Evolutionary conservation across 495 filamentous ascomycete genomes (phyloP), one percentile per base, ranked within the genome.

Genomic region (Clohesyomyces aquaticus): DNA sequence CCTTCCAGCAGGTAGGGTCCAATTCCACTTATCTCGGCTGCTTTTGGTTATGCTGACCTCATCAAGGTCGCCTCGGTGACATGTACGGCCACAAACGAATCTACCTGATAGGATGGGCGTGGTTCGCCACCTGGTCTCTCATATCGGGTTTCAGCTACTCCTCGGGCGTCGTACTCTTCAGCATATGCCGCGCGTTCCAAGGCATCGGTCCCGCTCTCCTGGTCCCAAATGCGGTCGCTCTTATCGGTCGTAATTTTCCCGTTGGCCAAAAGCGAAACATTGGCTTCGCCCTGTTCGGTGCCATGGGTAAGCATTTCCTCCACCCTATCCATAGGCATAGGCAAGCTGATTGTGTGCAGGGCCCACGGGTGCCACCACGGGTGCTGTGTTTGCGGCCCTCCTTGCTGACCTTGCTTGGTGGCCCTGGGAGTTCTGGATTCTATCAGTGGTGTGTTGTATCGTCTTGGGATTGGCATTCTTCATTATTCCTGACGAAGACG

Each of bases 141-240:
- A 64, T 71, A 10, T n/a, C 68, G 19, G 71, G 71, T 21, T 68
- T 73, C 46, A 68, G 68, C 27, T 74, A 77, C 22, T 76, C 70
- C 45, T 74, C 72, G 65, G 68, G 74, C 32, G 41, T 74, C 26
- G 66, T 73, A 19, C 66, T 86, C n/a, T 84, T 82, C 68, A 74
- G 80, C 35, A 71, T 77, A 22, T 78, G 79, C 46, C 78, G 82
- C 59, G 66, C 66, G n/a, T 65, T 69, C 32, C 66, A 69, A 55
- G 66, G 66, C 12, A 69, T 69, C 22, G 62, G 62, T 65, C 78
- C 81, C 3, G 81, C 82, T 1, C 69, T 83, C 19, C 68, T 82
- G 1, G 72, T 85, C 22, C 79, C 82, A 0, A 85, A 81, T 60
- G 77, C 79, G 0, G 67, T 84, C 22, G 81, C 81, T 1, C 72